These are phyloP conservation scores for Claviceps sp. DNA, from an alignment of 2,329 filamentous ascomycete genomes.

Conservation along the genomic window DNA sequence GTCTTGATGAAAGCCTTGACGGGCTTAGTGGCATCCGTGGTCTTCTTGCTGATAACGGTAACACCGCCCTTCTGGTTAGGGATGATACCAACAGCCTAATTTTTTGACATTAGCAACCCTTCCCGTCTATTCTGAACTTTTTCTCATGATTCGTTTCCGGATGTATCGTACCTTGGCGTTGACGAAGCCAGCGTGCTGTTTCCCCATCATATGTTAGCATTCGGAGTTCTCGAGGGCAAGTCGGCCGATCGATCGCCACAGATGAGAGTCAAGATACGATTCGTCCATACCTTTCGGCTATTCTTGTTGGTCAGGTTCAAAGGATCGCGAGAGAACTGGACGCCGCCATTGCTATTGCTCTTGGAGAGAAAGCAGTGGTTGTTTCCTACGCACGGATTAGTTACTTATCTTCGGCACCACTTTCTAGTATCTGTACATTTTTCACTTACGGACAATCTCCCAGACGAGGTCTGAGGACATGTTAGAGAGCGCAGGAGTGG, in stretches of 20 bases:
- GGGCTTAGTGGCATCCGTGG: conserved; percentile 58
- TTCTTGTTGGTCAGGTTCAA: conserved; percentile 88
- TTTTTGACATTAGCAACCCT: conserved; percentile 11
- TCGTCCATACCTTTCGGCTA: conserved; percentile 61
- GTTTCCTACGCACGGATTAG: conserved; percentile 41
- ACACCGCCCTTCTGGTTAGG: conserved; percentile 67
- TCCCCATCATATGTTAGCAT: conserved; percentile 20
- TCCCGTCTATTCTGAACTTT: conserved; percentile 1
- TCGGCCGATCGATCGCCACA: background rate
- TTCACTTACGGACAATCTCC: conserved; percentile 86
- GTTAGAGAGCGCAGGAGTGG: conserved; percentile 47
- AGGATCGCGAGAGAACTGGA: conserved; percentile 87
- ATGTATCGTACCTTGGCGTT: conserved; percentile 66
- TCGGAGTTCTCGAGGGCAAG: background rate
- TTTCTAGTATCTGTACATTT: background rate
- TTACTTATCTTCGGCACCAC: background rate
- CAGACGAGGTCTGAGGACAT: conserved; percentile 86
- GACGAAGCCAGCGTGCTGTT: conserved; percentile 77
- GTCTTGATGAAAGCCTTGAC: conserved; percentile 49
- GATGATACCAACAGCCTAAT: conserved; percentile 69
- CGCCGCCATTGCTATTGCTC: conserved; percentile 64
- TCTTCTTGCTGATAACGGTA: conserved; percentile 74
- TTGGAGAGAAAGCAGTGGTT: conserved; percentile 89
- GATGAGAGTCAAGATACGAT: background rate
- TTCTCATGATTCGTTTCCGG: background rate